A percentile compares a stretch with the other conserved stretches of the same genome.
Conservation (phyloP, 495 filamentous ascomycete genomes). For the Xylaria grammica region DNA sequence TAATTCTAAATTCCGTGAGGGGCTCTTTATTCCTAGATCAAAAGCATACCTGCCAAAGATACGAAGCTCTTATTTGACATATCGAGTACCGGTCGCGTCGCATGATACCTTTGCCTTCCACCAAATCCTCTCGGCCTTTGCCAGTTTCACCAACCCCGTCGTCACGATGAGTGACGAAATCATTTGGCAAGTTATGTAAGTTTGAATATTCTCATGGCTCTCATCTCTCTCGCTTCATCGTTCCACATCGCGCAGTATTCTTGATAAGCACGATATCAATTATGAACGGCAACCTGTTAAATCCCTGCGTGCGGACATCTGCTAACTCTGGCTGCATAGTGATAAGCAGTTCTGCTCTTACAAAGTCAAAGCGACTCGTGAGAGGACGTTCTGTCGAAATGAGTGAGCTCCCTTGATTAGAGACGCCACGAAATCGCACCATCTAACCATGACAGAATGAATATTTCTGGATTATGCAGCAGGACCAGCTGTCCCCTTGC, state of each 20-base stretch:
- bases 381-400: slow-evolving; percentile 92
- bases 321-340: slow-evolving; percentile 12
- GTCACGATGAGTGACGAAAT: slow-evolving; percentile 90
- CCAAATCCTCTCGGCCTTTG: neutral
- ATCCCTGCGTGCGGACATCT: slow-evolving; percentile 22
- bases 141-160: neutral
- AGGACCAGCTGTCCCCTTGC: slow-evolving; percentile 93
- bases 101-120: neutral
- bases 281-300: neutral
- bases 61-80: neutral
- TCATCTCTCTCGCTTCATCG: neutral
- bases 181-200: slow-evolving; percentile 86
- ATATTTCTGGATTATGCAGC: slow-evolving; percentile 92
- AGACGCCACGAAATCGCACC: neutral
- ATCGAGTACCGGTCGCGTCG: neutral
- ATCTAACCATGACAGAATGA: slow-evolving; percentile 18
- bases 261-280: neutral
- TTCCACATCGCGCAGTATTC: neutral
- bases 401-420: slow-evolving; percentile 63
- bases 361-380: slow-evolving; percentile 93
- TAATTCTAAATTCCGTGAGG: neutral
- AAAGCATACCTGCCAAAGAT: neutral
- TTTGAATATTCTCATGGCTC: neutral
- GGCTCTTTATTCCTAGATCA: neutral
- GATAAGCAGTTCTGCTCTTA: slow-evolving; percentile 91